Conservation (phyloP, 2,329 filamentous ascomycete genomes). For the Botrytis sinoallii region DNA sequence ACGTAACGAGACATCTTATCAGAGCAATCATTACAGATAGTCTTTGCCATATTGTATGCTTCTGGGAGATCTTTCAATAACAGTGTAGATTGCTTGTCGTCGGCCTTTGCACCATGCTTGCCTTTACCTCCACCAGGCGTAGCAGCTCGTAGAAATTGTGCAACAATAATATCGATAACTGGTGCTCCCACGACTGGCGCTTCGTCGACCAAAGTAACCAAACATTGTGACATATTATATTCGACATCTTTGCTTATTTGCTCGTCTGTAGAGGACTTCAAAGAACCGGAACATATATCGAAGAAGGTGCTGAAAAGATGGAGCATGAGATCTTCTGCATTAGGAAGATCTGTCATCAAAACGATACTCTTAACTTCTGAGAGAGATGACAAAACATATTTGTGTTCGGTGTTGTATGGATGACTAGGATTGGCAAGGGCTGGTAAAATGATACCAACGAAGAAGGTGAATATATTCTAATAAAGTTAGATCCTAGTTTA, state of each 20-base stretch:
- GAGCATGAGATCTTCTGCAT: slow-evolving; percentile 73
- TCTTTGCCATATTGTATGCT: slow-evolving; percentile 95
- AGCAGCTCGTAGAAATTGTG: slow-evolving; percentile 88
- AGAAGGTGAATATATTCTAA: slow-evolving; percentile 89
- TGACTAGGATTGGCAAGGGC: slow-evolving; percentile 82
- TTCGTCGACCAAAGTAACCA: slow-evolving; percentile 86
- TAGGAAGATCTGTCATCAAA: slow-evolving; percentile 82
- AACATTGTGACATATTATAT: slow-evolving; percentile 82
- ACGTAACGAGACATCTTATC: slow-evolving; percentile 96
- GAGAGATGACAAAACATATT: slow-evolving; percentile 84
- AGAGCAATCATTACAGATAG: slow-evolving; percentile 81
- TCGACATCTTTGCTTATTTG: slow-evolving; percentile 90
- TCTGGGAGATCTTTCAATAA: slow-evolving; percentile 84
- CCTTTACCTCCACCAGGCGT: slow-evolving; percentile 59
- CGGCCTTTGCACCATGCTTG: slow-evolving; percentile 52
- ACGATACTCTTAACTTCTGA: slow-evolving; percentile 93
- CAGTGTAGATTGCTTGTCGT: slow-evolving; percentile 77
- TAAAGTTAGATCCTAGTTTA: neutral
- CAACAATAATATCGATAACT: slow-evolving; percentile 89
- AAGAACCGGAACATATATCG: slow-evolving; percentile 79
- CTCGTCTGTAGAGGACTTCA: slow-evolving; percentile 72
- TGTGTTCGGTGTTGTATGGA: slow-evolving; percentile 89
- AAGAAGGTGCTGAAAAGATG: slow-evolving; percentile 86
- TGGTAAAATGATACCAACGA: slow-evolving; percentile 79
- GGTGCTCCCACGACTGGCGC: slow-evolving; percentile 71